Evolutionary conservation across 2,329 filamentous ascomycete species (phyloP).

Genomic region (Colletotrichum sansevieriae): DNA sequence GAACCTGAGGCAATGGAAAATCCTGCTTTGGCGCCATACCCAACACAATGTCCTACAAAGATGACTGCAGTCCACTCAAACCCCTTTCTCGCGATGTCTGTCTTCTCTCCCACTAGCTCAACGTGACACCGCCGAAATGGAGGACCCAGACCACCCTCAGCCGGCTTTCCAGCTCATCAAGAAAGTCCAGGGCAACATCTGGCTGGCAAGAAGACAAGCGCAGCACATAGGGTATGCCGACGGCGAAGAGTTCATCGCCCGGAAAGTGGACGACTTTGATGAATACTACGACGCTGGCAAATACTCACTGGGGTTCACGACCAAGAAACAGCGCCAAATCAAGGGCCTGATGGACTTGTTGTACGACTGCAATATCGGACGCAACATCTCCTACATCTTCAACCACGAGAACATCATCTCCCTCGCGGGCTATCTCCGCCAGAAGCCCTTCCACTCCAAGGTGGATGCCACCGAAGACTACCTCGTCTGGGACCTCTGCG

Average conservation of each 20-base stretch:
- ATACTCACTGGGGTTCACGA: conserved; percentile 31
- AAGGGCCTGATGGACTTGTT: conserved; percentile 47
- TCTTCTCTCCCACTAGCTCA: not conserved
- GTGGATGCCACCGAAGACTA: conserved; percentile 47
- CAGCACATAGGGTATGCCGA: conserved; percentile 42
- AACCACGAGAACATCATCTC: conserved; percentile 65
- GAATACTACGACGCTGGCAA: conserved; percentile 30
- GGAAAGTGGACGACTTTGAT: conserved; percentile 43
- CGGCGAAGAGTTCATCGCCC: conserved; percentile 52
- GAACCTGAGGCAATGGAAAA: too few relatives aligned
- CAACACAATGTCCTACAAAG: not conserved
- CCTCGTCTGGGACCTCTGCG: conserved; percentile 66
- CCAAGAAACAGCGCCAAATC: conserved; percentile 43
- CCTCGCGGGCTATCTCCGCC: conserved; percentile 54
- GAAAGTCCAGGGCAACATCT: conserved; percentile 46
- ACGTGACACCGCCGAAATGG: conserved; percentile 10
- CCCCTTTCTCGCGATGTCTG: not conserved
- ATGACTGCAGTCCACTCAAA: not conserved
- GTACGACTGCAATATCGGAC: conserved; percentile 47
- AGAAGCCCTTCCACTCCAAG: conserved; percentile 41
- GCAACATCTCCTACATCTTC: conserved; percentile 53
- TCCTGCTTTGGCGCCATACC: not conserved
- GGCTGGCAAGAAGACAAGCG: conserved; percentile 49
- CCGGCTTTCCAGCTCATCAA: conserved; percentile 50
- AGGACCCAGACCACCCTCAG: conserved; percentile 26